Percentiles rank a stretch among this genome's conserved stretches.
Conservation (phyloP, 805 yeast species). For the Barnettozyma botsteinii region DNA sequence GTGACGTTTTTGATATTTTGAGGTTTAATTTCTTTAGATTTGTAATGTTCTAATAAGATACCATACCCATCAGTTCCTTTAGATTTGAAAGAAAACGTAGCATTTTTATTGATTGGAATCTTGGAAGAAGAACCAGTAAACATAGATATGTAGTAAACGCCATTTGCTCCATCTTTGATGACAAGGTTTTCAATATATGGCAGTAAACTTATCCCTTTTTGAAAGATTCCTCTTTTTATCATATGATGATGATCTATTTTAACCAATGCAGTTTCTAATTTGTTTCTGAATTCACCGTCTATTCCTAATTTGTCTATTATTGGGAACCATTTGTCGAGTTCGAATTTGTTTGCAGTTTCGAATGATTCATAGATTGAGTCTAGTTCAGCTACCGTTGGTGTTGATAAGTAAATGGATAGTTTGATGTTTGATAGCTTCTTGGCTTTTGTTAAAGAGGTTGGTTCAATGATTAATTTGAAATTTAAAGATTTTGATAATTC, state of each 20-base stretch:
- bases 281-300: constrained; percentile 40
- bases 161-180: constrained; percentile 62
- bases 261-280: constrained; percentile 31
- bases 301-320: constrained; percentile 55
- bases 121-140: constrained; percentile 12
- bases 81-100: constrained; percentile 15
- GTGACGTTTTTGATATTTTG: constrained; percentile 57
- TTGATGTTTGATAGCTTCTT: constrained; percentile 21
- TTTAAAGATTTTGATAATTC: constrained; percentile 19
- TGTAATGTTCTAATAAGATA: constrained; percentile 58
- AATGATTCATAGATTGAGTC: constrained; percentile 47
- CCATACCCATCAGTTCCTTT: constrained; percentile 33
- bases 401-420: constrained; percentile 23
- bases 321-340: constrained; percentile 68
- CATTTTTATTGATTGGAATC: constrained; percentile 2
- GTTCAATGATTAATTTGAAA: constrained; percentile 54
- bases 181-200: constrained; percentile 67
- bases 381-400: constrained; percentile 70
- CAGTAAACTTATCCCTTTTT: constrained; percentile 62
- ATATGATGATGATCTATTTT: constrained; percentile 23
- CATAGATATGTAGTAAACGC: constrained; percentile 44
- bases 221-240: constrained; percentile 44
- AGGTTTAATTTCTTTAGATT: constrained; percentile 30
- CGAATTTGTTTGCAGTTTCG: constrained; percentile 35
- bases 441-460: constrained; percentile 70